Evolutionary conservation across 495 filamentous ascomycete species (phyloP).

Genomic region (Apiosordaria backusii): DNA sequence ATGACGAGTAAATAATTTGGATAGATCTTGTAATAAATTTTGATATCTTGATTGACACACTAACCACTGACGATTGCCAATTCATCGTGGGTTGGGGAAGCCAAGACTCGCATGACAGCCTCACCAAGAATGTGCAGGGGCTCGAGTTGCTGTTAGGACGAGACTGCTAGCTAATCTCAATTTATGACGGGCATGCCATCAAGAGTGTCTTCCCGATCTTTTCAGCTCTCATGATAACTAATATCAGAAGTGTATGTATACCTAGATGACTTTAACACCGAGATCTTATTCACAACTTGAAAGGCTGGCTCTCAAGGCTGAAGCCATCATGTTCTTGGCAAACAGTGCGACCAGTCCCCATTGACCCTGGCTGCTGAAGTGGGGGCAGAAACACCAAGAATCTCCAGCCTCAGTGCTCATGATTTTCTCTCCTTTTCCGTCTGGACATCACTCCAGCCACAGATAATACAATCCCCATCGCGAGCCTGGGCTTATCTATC

Average conservation of each 20-base stretch:
- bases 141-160: background rate
- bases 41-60: background rate
- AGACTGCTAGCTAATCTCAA: background rate
- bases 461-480: background rate
- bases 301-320: background rate
- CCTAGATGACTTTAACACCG: background rate
- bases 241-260: background rate
- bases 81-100: background rate
- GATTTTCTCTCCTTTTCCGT: background rate
- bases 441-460: background rate
- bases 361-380: background rate
- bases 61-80: background rate
- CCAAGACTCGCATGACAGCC: background rate
- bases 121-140: background rate
- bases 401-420: background rate
- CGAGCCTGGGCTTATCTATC: background rate
- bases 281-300: background rate
- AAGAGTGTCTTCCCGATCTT: background rate
- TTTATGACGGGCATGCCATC: too few species aligned
- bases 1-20: conserved; percentile 7
- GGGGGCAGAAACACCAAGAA: background rate
- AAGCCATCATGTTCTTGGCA: background rate
- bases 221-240: background rate
- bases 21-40: conserved; percentile 6
- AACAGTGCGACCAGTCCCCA: background rate